These are phyloP conservation scores for Coniochaeta hoffmannii DNA, from an alignment of 2,329 filamentous ascomycete genomes.

Conservation along the genomic window DNA sequence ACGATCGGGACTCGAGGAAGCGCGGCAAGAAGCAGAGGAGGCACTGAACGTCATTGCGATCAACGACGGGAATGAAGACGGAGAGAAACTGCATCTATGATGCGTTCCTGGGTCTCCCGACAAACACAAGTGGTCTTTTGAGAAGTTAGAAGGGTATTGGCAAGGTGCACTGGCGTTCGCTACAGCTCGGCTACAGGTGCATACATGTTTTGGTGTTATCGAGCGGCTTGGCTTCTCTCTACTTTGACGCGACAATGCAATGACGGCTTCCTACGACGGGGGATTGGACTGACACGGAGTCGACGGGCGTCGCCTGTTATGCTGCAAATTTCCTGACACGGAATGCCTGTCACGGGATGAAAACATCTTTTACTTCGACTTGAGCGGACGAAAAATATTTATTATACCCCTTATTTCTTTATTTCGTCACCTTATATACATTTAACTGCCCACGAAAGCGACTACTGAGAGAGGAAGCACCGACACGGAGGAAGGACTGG, in stretches of 20 bases:
- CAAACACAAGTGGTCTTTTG: not conserved
- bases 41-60: not conserved
- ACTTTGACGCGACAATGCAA: not conserved
- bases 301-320: not conserved
- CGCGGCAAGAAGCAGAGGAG: slow-evolving; percentile 8
- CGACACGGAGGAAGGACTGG: not conserved
- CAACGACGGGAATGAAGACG: not conserved
- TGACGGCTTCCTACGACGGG: not conserved
- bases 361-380: not conserved
- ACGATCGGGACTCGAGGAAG: slow-evolving; percentile 15
- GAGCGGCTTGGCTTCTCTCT: not conserved
- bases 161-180: not conserved
- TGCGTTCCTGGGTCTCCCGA: not conserved
- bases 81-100: not conserved
- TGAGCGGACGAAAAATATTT: not conserved
- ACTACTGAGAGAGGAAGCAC: not conserved
- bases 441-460: not conserved
- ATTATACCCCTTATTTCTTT: slow-evolving; percentile 1
- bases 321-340: too few relatives aligned
- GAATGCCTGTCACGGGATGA: too few relatives aligned
- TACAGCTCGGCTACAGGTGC: not conserved
- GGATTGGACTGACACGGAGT: not conserved
- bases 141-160: not conserved
- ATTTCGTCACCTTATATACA: not conserved
- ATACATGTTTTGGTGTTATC: not conserved